Base-by-base conservation (phyloP, 192 early-diverging fungal species). In the Podila clonocystis region DNA sequence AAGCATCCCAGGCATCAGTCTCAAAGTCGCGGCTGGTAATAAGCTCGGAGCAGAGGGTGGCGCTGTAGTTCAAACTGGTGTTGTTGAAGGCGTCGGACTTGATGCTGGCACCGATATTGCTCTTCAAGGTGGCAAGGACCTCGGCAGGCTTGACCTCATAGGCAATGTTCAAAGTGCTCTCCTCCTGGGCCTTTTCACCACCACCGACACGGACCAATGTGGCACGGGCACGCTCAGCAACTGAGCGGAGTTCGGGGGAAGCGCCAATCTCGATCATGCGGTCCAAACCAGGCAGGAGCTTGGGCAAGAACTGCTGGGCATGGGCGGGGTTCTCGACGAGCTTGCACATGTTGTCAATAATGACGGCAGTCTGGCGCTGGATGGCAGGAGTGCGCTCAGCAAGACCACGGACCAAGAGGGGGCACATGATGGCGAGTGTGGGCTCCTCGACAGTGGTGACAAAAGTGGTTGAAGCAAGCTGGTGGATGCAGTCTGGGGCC, bases 291-390 rank as follows among this genome's bases (percentile, higher is more conserved):
- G 94, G 94, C 60, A 94, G 74, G 30, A 95, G 85, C 45, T 88
- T 82, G 59, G 93, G 93, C 82, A 95, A 82, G 88, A 95, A 95
- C 67, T 91, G 93, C 68, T 90, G 88, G 63, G 92, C 92, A 65
- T 93, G 90, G 65, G 89, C 86, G 63, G 94, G 93, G 86, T 94
- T 89, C 76, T 94, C 92, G 68, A 94, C 93, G 38, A 95, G 87
- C 87, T 94, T 95, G 83, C 91, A 94, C 94, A 95, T 95, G 87
- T 95, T 95, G 86, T 94, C 92, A 69, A 95, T 93, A 70, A 95
- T 94, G 77, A 94, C 89, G 68, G 91, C 88, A 74, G 90, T 85
- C 75, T 91, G 90, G 82, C 93, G 91, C 58, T 91, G 86, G 73
- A 94, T 90, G 62, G 92, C 72, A 62, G 89, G 91, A 52, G 85